Base-by-base conservation (phyloP, 2,329 filamentous ascomycete species). In the Neobulgaria alba region DNA sequence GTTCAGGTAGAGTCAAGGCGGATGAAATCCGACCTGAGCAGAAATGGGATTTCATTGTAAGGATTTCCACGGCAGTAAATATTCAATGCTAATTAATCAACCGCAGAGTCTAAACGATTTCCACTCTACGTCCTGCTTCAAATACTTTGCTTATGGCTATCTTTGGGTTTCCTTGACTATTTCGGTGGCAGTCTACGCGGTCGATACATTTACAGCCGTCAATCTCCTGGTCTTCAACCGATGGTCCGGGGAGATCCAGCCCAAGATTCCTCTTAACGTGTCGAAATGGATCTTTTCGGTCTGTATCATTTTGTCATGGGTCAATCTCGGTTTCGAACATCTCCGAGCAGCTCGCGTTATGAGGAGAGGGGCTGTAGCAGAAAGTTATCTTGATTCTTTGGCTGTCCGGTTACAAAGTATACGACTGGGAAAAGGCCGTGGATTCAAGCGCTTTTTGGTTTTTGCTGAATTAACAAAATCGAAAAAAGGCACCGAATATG, bases 221-320 rank as follows among this genome's bases (percentile, higher is more conserved):
- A 93, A 95, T 49, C 71, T 98, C 30, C 74, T 98, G 37, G 84
- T 75, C 41, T 95, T 95, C 66, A 78, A 93, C 65, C 78, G 78
- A 45, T 96, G 89, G 89, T 85, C 86, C 1, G 86, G 84, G 39
- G 73, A 85, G 51, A 83, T 96, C 53, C 67, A 86, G 53, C 88
- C 88, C 1, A 73, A 76, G 30, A 82, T 96, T 50, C 75, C 79
- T 3, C 78, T 93, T 57, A 67, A 77, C 36, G 75, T 90, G 39
- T 84, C 87, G 10, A 93, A 92, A 66, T 95, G 89, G 88, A 89
- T 98, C 60, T 98, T 96, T 61, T 83, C 86, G 19, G 76, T 78
- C 41, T 95, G 89, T 61, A 96, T 98, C 58, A 82, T 96, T 49
- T 71, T 92, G 26, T 96, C 89, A 8, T 89, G 90, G 61, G 67